Base-by-base conservation (phyloP, 352 stramenopile genomes). In the Globisporangium carolinianum region DNA sequence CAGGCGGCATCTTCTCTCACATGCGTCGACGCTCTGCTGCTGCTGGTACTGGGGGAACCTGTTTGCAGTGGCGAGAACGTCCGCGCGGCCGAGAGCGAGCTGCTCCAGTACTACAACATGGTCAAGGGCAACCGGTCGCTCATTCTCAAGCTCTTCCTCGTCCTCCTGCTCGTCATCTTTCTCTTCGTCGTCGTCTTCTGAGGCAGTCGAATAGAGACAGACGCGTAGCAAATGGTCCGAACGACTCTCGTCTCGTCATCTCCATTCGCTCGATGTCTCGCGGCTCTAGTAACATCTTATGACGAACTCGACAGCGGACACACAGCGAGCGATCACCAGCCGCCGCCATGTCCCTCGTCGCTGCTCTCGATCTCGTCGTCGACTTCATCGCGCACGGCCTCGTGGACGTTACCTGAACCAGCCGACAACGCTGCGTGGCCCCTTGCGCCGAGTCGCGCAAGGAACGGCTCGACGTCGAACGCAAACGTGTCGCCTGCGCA, bases 31-130 rank as follows among this genome's bases (percentile, higher is more conserved):
- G 24, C 24, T 32, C 24, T 32, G 24, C 24, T 32, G 24, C 24
- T 32, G 24, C 24, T 32, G 24, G 24, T 32, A 32, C 24, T 32
- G 24, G 24, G 24, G 24, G 24, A 32, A 32, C 24, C 24, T 32
- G 24, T 32, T 32, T 32, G 6, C 53, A 93, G 84, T 2, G 79
- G 89, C 72, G 71, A 72, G 7, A 94, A 94, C 60, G 81, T 91
- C 32, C 76, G 90, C 39, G 72, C 67, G 11, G 79, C 79, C 0
- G 79, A 94, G 53, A 74, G 73, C 32, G 84, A 91, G 57, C 67
- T 94, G 61, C 69, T 94, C 47, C 91, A 91, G 63, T 78, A 88
- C 42, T 94, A 87, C 66, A 89, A 86, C 58, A 91, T 91, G 78
- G 76, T 88, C 14, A 76, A 74, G 17, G 75, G 81, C 37, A 94